phyloP scores from a whole-genome alignment of 495 filamentous ascomycete genomes.

The Penicillium steckii region DNA sequence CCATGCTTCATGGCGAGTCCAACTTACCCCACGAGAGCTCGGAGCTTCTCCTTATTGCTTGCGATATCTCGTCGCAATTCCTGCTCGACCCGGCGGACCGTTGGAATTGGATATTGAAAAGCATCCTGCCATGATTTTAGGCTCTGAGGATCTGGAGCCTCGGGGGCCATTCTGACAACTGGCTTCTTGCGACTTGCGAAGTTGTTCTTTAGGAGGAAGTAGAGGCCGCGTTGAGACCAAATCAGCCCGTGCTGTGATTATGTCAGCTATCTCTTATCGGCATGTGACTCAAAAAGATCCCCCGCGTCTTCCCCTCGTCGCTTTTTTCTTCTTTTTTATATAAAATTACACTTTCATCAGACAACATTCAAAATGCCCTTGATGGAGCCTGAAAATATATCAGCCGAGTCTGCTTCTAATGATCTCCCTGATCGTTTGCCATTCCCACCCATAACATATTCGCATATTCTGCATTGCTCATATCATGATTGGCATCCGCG shows the following conservation, averaged over 20 bases:
- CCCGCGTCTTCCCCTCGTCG: constrained; percentile 19
- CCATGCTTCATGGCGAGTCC: background rate
- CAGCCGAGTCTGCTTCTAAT: constrained; percentile 12
- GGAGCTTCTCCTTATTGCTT: constrained; percentile 83
- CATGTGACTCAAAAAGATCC: constrained; percentile 24
- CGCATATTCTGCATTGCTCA: constrained; percentile 91
- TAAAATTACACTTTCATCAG: background rate
- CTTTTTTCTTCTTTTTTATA: background rate
- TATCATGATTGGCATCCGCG: constrained; percentile 86
- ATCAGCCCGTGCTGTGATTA: constrained; percentile 9
- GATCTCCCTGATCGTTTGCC: constrained; percentile 48
- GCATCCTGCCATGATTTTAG: constrained; percentile 66
- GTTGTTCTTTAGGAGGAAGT: background rate
- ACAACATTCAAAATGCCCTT: constrained; percentile 29
- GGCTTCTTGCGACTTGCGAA: too few species aligned
- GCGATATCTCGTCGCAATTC: constrained; percentile 65
- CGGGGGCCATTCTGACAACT: constrained; percentile 51
- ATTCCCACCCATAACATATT: constrained; percentile 78
- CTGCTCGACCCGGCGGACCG: constrained; percentile 60
- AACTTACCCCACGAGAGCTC: constrained; percentile 81
- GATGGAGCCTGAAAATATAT: constrained; percentile 25
- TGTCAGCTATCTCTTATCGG: constrained; percentile 27
- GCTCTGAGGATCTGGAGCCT: constrained; percentile 56
- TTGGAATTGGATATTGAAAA: constrained; percentile 64
- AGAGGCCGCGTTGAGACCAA: constrained; percentile 11